Conservation (phyloP, 2,329 filamentous ascomycete species). For the Aspergillus fructus region DNA sequence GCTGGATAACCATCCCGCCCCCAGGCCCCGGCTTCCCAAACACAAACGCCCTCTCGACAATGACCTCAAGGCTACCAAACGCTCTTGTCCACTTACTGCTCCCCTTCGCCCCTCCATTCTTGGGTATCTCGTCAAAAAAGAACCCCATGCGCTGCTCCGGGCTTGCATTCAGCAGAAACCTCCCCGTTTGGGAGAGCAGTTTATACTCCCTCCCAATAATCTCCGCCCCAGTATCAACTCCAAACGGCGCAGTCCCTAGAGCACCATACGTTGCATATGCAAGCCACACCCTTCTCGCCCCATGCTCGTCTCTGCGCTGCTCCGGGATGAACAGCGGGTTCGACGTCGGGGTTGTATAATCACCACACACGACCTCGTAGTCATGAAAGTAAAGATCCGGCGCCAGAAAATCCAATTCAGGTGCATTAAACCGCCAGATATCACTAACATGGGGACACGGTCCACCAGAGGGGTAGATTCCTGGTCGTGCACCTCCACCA, state of each 20-base stretch:
- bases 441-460: too few relatives aligned
- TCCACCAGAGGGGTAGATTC: too few relatives aligned
- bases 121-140: constrained; percentile 27
- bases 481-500: too few relatives aligned
- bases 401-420: constrained; percentile 35
- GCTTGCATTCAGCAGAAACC: constrained; percentile 15
- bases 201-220: not conserved
- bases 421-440: too few relatives aligned
- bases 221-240: constrained; percentile 39
- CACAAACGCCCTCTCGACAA: constrained; percentile 46
- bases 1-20: constrained; percentile 46
- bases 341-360: constrained; percentile 39
- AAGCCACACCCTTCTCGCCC: constrained; percentile 40
- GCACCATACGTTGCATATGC: constrained; percentile 38
- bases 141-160: constrained; percentile 35
- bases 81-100: not conserved
- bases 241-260: constrained; percentile 38
- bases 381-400: constrained; percentile 52
- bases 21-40: constrained; percentile 45
- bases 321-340: constrained; percentile 51
- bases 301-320: constrained; percentile 47
- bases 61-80: constrained; percentile 35
- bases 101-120: not conserved
- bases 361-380: constrained; percentile 40
- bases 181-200: not conserved